Base-by-base conservation (phyloP, 2,329 filamentous ascomycete species). In the Hymenoscyphus linearis region DNA sequence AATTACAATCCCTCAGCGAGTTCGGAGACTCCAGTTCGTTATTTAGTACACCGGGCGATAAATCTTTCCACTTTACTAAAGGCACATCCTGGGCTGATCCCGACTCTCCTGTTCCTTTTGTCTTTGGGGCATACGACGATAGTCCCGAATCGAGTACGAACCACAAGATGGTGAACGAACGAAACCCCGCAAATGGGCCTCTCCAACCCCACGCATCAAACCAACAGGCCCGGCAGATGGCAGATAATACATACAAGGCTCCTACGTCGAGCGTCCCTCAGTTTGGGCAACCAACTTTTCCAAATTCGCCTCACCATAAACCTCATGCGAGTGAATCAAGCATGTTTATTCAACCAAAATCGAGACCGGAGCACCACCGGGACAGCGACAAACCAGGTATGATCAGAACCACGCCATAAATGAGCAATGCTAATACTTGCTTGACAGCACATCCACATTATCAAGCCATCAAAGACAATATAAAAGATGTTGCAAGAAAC, bases 101-200 rank as follows among this genome's bases (percentile, higher is more conserved):
- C 44, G 59, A 65, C 13, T 63, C 61, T 34, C 62, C 66, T 5
- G 64, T 69, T 37, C 62, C 65, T 12, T 67, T 67, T 47, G 62
- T 66, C 7, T 68, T 65, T 52, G 64, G 65, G 10, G 59, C 60
- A 60, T 61, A 62, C 16, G 54, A 65, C 52, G 59, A 64, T 27
- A 31, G 40, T 22, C 34, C 31, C 3, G 44, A 50, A 26, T 26
- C 47, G 26, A 37, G 44, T 10, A 18, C 27, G 14, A 40, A 53
- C 14, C 61, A 52, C 62, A 68, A 62, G 37, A 74, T 74, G 71
- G 72, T 73, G 53, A 73, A 71, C 55, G 71, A 74, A 64, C 62
- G 68, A 66, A 69, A 67, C 52, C 70, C 72, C 61, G 69, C 69
- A 26, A 73, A 72, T 64, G 68, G 61, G 4, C 64, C 67, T 36